Percentiles rank a stretch among this genome's conserved stretches.
These are phyloP conservation scores for Pilatotrama ljubarskyi DNA, from an alignment of 768 basidiomycete species.

Conservation along the genomic window DNA sequence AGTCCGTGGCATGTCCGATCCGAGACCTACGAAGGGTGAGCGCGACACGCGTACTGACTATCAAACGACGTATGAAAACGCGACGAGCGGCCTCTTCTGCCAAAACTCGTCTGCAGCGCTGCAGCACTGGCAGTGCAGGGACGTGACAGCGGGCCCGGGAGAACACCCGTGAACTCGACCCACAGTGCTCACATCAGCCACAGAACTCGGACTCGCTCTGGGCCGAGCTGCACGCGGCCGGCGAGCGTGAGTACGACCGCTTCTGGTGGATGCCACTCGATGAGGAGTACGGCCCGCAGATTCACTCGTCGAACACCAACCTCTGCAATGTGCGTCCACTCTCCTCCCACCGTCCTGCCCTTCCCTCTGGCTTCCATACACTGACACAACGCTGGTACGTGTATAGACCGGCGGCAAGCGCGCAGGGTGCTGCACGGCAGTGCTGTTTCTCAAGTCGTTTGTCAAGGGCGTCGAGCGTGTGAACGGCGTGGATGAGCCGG, in stretches of 20 bases:
- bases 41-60: not conserved
- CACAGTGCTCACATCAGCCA: not conserved
- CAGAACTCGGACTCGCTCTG: constrained; percentile 78
- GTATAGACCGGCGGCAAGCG: constrained; percentile 65
- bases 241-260: constrained; percentile 73
- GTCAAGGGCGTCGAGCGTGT: constrained; percentile 71
- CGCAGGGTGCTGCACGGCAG: constrained; percentile 78
- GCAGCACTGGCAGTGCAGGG: constrained; percentile 5
- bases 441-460: constrained; percentile 83
- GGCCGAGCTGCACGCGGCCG: constrained; percentile 65
- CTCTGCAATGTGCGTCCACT: constrained; percentile 62
- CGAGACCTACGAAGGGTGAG: constrained; percentile 16
- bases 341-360: no score
- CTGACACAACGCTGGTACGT: not conserved
- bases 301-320: constrained; percentile 76
- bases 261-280: constrained; percentile 93
- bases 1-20: constrained; percentile 25
- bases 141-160: constrained; percentile 35
- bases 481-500: constrained; percentile 48
- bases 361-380: not conserved
- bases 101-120: constrained; percentile 34
- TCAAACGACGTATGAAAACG: constrained; percentile 33
- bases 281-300: constrained; percentile 77
- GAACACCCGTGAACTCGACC: constrained; percentile 41
- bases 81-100: constrained; percentile 37